These are phyloP conservation scores for Meyerozyma carpophila DNA, from an alignment of 1,139 yeast genomes.

Conservation along the genomic window DNA sequence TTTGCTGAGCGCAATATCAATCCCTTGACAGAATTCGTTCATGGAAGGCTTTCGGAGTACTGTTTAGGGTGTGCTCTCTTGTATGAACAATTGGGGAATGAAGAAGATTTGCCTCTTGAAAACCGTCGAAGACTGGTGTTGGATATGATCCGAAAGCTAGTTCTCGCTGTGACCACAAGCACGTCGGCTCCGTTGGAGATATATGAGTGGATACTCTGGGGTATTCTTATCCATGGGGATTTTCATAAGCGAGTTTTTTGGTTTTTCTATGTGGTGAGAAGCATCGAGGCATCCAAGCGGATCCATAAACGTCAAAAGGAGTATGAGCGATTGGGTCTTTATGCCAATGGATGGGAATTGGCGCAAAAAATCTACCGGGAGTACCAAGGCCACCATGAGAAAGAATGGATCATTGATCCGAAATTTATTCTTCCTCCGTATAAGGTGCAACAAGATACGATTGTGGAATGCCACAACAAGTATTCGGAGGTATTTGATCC, in stretches of 20 bases:
- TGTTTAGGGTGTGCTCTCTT: background rate
- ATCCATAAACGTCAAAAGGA: background rate
- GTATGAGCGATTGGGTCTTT: background rate
- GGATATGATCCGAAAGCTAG: background rate
- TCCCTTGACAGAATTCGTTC: background rate
- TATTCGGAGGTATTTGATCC: background rate
- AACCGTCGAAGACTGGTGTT: background rate
- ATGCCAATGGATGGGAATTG: background rate
- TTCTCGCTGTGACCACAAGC: background rate
- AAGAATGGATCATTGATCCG: background rate
- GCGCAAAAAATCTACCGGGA: background rate
- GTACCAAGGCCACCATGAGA: background rate
- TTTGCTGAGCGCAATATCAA: background rate
- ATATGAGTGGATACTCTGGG: constrained; percentile 1
- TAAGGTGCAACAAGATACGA: background rate
- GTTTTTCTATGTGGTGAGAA: background rate
- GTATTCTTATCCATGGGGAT: background rate
- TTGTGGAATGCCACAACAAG: background rate
- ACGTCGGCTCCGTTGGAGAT: background rate
- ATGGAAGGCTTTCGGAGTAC: background rate
- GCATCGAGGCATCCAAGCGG: background rate
- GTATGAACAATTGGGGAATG: background rate
- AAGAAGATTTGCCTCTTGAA: background rate
- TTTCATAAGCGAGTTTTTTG: background rate
- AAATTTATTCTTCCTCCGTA: background rate